Evolutionary conservation across 306 rosid species (phyloP).

Genomic region (Sesbania bispinosa): DNA sequence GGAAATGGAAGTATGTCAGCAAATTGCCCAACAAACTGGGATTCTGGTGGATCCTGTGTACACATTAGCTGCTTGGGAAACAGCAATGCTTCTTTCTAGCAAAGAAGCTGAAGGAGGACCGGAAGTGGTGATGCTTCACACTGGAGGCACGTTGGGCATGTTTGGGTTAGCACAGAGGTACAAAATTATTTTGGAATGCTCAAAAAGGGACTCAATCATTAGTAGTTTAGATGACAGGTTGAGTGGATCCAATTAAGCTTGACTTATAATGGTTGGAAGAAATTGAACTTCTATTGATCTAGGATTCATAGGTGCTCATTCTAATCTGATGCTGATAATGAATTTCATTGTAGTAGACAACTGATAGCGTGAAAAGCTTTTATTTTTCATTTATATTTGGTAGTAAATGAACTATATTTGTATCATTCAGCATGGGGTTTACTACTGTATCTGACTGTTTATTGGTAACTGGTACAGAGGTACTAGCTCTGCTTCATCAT

Average conservation of each 20-base stretch:
- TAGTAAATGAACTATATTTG: background rate
- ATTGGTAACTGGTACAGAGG: background rate
- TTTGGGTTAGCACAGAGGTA: constrained; percentile 93
- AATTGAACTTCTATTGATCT: background rate
- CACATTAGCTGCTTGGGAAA: constrained; percentile 57
- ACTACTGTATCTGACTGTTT: background rate
- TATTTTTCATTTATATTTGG: background rate
- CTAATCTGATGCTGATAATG: background rate
- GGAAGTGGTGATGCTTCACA: constrained; percentile 78
- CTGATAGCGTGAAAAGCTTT: background rate
- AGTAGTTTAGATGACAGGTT: background rate
- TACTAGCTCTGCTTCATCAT: background rate
- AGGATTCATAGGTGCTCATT: background rate
- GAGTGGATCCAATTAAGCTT: too few relatives aligned
- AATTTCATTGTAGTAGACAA: background rate
- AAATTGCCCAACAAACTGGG: constrained; percentile 81
- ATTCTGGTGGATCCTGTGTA: constrained; percentile 88
- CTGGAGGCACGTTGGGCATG: constrained; percentile 82
- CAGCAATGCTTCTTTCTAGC: constrained; percentile 47
- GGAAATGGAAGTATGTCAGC: constrained; percentile 72
- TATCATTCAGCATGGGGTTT: background rate
- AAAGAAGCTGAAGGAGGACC: constrained; percentile 38
- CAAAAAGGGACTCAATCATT: constrained; percentile 12
- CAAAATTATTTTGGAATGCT: constrained; percentile 60
- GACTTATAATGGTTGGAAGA: background rate